Percentiles rank a stretch among this genome's conserved stretches.
phyloP scores from a whole-genome alignment of 2,329 filamentous ascomycete genomes.

The Trichoderma aggressivum region DNA sequence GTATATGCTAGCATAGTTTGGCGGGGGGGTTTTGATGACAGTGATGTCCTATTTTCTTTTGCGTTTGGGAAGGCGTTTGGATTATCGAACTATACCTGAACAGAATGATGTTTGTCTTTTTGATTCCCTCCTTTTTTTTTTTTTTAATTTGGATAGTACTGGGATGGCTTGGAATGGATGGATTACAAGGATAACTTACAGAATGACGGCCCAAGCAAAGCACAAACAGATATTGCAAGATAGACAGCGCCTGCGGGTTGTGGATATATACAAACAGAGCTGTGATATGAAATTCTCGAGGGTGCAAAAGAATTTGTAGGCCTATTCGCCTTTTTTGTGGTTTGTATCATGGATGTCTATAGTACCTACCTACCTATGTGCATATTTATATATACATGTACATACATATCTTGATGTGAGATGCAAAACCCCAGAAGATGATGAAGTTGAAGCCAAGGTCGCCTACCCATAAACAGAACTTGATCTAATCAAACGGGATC shows the following conservation, averaged over 20 bases:
- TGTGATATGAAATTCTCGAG: background rate
- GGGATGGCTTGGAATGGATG: constrained; percentile 1
- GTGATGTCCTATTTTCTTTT: background rate
- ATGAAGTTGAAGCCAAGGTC: background rate
- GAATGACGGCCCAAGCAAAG: constrained; percentile 13
- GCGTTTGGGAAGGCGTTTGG: background rate
- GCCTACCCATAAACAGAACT: background rate
- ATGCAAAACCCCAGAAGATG: background rate
- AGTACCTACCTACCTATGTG: background rate
- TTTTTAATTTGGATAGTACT: constrained; percentile 3
- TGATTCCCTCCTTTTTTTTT: background rate
- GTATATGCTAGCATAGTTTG: background rate
- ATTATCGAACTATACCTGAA: constrained; percentile 9
- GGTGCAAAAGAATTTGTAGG: background rate
- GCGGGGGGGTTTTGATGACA: background rate
- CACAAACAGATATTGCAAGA: constrained; percentile 6
- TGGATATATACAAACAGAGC: constrained; percentile 12
- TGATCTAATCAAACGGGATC: background rate
- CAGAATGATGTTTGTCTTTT: constrained; percentile 15
- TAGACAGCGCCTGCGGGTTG: constrained; percentile 18
- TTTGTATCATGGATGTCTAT: background rate
- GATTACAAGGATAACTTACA: constrained; percentile 7
- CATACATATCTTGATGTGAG: background rate
- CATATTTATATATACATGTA: background rate
- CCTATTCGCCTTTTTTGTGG: background rate